Conservation (phyloP, 2,329 filamentous ascomycete species). For the Paradendryphiella salina region DNA sequence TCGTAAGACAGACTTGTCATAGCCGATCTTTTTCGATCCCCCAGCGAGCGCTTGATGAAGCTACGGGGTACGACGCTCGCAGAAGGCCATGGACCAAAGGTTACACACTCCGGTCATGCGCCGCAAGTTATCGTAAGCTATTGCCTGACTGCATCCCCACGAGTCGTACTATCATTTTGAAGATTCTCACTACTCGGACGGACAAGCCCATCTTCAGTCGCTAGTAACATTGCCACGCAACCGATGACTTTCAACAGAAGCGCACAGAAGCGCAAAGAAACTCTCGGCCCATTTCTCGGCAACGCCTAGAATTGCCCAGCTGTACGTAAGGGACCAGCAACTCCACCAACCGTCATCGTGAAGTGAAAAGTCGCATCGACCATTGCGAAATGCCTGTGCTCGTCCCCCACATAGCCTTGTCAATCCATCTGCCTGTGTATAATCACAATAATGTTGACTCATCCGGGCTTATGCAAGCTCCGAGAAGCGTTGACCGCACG, state of each 20-base stretch:
- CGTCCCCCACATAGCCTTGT: neutral
- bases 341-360: conserved; percentile 24
- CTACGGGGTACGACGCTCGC: neutral
- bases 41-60: too few relatives aligned
- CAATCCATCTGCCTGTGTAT: neutral
- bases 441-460: neutral
- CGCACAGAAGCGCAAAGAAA: conserved; percentile 12
- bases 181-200: neutral
- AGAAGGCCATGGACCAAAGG: neutral
- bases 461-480: conserved; percentile 4
- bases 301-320: conserved; percentile 26
- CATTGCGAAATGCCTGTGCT: neutral
- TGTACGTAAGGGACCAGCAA: conserved; percentile 15
- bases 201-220: neutral
- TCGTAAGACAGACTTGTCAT: neutral
- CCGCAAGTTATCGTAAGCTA: neutral
- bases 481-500: conserved; percentile 7
- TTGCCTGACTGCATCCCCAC: neutral
- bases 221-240: conserved; percentile 8
- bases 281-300: conserved; percentile 22
- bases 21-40: neutral
- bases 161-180: neutral
- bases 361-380: conserved; percentile 7
- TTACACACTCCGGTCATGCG: neutral
- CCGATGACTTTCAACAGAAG: conserved; percentile 5